phyloP scores from a whole-genome alignment of 2,329 filamentous ascomycete species.

The Myriosclerotinia duriaeana region DNA sequence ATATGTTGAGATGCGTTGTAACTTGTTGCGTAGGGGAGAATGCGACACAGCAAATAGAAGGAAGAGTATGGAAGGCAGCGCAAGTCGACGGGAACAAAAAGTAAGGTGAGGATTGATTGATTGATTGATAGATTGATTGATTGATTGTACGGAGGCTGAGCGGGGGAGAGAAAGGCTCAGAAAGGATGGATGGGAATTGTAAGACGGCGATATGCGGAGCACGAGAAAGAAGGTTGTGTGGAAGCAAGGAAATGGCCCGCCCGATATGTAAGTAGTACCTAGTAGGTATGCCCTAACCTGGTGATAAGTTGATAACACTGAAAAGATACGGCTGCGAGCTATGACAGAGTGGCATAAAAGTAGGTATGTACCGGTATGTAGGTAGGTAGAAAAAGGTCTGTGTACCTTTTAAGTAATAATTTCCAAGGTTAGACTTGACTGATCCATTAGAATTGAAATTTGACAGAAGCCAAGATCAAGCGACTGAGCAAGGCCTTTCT shows the following conservation, averaged over 20 bases:
- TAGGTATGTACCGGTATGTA: too few relatives aligned
- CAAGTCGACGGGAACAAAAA: slow-evolving; percentile 22
- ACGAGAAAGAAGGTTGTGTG: slow-evolving; percentile 23
- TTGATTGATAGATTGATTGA: background rate
- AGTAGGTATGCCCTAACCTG: too few relatives aligned
- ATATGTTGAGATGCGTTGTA: slow-evolving; percentile 16
- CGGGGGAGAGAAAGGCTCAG: slow-evolving; percentile 13
- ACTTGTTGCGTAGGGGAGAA: background rate
- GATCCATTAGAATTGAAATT: background rate
- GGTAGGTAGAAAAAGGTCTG: background rate
- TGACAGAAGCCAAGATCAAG: background rate
- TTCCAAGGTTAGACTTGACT: too few relatives aligned
- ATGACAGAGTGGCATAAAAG: slow-evolving; percentile 14
- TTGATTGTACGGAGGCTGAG: slow-evolving; percentile 10
- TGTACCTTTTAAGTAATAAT: background rate
- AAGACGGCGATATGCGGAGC: slow-evolving; percentile 21
- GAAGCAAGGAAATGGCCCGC: slow-evolving; percentile 23
- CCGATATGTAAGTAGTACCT: slow-evolving; percentile 2
- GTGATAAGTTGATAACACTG: too few relatives aligned
- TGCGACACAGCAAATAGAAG: slow-evolving; percentile 23
- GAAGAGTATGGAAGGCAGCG: slow-evolving; percentile 21
- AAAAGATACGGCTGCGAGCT: slow-evolving; percentile 1
- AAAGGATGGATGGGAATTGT: slow-evolving; percentile 10
- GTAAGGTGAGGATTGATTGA: slow-evolving; percentile 5
- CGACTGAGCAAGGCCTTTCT: background rate